Conservation (phyloP, 345 rosid genomes). For the Citrus trifoliata region DNA sequence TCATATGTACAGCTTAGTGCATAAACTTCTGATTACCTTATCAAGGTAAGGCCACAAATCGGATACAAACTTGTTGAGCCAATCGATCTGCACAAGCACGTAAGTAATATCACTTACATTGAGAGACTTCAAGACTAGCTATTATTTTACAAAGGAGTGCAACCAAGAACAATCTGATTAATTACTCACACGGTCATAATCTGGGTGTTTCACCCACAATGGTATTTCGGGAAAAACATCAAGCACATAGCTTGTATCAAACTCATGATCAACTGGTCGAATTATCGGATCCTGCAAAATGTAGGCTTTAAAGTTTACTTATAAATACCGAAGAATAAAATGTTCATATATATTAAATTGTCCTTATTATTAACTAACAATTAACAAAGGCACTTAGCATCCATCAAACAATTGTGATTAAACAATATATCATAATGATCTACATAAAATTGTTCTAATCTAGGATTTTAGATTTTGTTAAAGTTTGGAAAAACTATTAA, state of each 20-base stretch:
- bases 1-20: too few relatives aligned
- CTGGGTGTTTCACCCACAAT: conserved; percentile 52
- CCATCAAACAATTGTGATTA: too few relatives aligned
- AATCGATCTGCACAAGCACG: conserved; percentile 39
- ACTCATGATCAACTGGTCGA: conserved; percentile 26
- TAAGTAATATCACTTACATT: neutral
- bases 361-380: too few relatives aligned
- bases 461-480: accelerated
- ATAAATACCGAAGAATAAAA: neutral
- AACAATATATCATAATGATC: too few relatives aligned
- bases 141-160: too few relatives aligned
- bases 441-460: accelerated
- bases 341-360: too few relatives aligned
- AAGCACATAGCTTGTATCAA: conserved; percentile 31
- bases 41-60: conserved; percentile 49
- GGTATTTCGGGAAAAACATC: conserved; percentile 43
- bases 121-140: neutral
- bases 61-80: conserved; percentile 37
- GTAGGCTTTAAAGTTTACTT: neutral
- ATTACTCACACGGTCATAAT: conserved; percentile 39
- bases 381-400: too few relatives aligned
- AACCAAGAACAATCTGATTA: neutral
- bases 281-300: conserved; percentile 38
- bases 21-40: conserved; percentile 22
- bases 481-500: too few relatives aligned